Evolutionary conservation across 2,329 filamentous ascomycete genomes (phyloP), one percentile per base, ranked within the genome.

Genomic region (Macrophomina tecta): DNA sequence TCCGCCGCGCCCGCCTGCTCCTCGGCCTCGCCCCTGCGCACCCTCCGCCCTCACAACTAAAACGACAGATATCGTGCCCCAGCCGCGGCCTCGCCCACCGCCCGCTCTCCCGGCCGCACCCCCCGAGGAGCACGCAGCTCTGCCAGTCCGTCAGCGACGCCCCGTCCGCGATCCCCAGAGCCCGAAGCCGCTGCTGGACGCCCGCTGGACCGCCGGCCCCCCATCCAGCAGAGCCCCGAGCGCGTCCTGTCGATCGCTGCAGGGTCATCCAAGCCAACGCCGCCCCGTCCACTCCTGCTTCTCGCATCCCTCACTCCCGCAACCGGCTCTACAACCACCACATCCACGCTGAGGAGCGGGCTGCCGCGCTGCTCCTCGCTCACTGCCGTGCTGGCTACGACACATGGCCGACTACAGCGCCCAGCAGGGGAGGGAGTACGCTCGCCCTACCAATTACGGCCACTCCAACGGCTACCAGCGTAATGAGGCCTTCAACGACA

Each of bases 401-500:
- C 55, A 69, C 71, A 89, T 89, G 89, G 87, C 89, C 77, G 87
- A 90, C 77, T 86, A 89, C 80, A 82, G 85, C 76, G 79, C 84
- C 71, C 87, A 89, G 75, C 85, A 87, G 77, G 86, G 86, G 73
- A 84, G 87, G 77, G 84, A 85, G 74, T 84, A 87, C 79, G 78
- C 77, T 70, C 82, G 86, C 77, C 78, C 83, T 69, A 77, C 77
- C 68, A 79, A 80, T 69, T 84, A 87, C 76, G 85, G 83, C 69
- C 82, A 83, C 75, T 78, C 84, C 63, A 82, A 85, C 48, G 81
- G 84, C 68, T 80, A 80, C 75, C 92, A 95, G 81, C 91, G 95
- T 82, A 94, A 99, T 87, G 92, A 93, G 72, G 95, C 94, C 71
- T 99, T 96, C 80, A 93, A 91, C 71, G 94, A 94, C 81, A 98